phyloP scores from a whole-genome alignment of 495 filamentous ascomycete species.

The Neurospora sp. region DNA sequence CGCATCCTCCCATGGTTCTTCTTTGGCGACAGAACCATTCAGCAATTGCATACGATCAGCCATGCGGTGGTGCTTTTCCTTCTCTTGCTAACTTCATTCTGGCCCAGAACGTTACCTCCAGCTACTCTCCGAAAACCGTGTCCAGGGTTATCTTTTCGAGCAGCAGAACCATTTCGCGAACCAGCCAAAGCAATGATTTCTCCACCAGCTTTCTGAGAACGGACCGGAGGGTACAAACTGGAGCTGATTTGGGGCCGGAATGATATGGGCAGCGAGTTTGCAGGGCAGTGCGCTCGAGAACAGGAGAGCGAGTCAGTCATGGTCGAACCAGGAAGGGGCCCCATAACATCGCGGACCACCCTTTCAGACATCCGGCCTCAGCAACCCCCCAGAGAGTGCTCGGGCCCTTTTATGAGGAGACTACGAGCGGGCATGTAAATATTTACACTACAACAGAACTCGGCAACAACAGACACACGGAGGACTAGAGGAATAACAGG shows the following conservation, averaged over 20 bases:
- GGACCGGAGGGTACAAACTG: not conserved
- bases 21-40: not conserved
- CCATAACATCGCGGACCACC: not conserved
- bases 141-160: slow-evolving; percentile 82
- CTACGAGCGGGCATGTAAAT: not conserved
- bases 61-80: not conserved
- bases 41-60: not conserved
- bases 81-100: not conserved
- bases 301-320: not conserved
- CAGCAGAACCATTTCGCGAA: slow-evolving; percentile 77
- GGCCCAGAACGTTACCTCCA: slow-evolving; percentile 82
- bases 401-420: not conserved
- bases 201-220: not conserved
- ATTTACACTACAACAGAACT: not conserved
- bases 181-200: slow-evolving; percentile 17
- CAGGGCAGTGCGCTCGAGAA: not conserved
- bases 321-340: not conserved
- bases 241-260: not conserved
- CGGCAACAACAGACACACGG: not conserved
- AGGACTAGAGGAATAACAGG: not conserved
- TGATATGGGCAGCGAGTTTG: not conserved
- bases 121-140: slow-evolving; percentile 69
- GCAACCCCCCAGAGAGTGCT: not conserved
- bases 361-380: not conserved
- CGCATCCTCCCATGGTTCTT: not conserved